Evolutionary conservation across 2,329 filamentous ascomycete genomes (phyloP).

Genomic region (Colletotrichum abscissum): DNA sequence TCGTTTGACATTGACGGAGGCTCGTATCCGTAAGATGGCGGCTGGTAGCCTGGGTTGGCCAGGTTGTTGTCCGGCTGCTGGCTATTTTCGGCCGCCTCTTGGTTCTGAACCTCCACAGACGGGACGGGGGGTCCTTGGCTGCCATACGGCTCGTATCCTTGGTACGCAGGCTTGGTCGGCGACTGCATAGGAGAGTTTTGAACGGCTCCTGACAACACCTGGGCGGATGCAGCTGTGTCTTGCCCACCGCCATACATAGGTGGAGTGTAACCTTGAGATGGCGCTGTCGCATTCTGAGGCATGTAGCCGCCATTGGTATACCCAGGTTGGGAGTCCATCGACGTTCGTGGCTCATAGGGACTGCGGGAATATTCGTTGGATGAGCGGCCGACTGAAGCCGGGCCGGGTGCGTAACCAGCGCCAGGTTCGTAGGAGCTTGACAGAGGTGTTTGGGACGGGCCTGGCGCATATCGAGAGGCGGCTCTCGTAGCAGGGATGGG

Average conservation of each 20-base stretch:
- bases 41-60: constrained; percentile 53
- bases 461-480: constrained; percentile 63
- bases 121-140: constrained; percentile 9
- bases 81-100: background rate
- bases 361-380: constrained; percentile 45
- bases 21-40: constrained; percentile 63
- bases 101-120: background rate
- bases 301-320: constrained; percentile 44
- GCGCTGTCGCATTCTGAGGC: constrained; percentile 43
- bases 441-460: constrained; percentile 43
- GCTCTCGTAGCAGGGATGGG: constrained; percentile 53
- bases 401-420: background rate
- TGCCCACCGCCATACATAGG: background rate
- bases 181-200: constrained; percentile 19
- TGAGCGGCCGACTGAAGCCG: constrained; percentile 1
- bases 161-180: constrained; percentile 27
- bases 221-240: background rate
- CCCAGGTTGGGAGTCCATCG: constrained; percentile 52
- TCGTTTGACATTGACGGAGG: constrained; percentile 54
- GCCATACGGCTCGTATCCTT: constrained; percentile 37
- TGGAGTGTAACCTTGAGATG: constrained; percentile 46
- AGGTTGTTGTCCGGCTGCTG: constrained; percentile 9
- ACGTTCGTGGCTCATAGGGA: constrained; percentile 48
- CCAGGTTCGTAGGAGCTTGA: constrained; percentile 29
- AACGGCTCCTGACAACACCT: background rate